These are phyloP conservation scores for Rhizopogon vulgaris DNA, from an alignment of 768 basidiomycete species.

Conservation along the genomic window DNA sequence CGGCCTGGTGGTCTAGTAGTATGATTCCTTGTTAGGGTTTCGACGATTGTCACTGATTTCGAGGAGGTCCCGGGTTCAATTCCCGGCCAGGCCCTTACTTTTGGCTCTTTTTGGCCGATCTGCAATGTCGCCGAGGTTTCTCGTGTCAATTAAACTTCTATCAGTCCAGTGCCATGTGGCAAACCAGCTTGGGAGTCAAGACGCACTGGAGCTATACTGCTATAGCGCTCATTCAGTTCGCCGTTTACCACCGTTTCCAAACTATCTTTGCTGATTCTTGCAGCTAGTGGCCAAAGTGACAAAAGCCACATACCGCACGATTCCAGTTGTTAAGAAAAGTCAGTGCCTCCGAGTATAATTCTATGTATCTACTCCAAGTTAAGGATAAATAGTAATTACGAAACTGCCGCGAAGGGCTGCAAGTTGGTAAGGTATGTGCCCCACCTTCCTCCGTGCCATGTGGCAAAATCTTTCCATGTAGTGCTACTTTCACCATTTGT, in stretches of 20 bases:
- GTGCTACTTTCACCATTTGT: slow-evolving; percentile 17
- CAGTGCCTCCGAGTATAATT: too few relatives aligned
- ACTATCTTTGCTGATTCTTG: too few relatives aligned
- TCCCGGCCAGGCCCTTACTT: slow-evolving; percentile 58
- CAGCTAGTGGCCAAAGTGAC: too few relatives aligned
- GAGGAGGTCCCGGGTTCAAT: slow-evolving; percentile 82
- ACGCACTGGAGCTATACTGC: too few relatives aligned
- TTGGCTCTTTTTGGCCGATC: background rate
- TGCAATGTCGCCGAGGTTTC: background rate
- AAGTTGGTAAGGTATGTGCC: slow-evolving; percentile 25
- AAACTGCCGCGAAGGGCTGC: slow-evolving; percentile 25
- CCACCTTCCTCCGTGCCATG: slow-evolving; percentile 37
- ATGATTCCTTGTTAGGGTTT: slow-evolving; percentile 35
- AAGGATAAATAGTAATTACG: background rate
- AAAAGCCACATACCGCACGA: too few relatives aligned
- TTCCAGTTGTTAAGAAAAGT: too few relatives aligned
- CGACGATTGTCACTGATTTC: slow-evolving; percentile 19
- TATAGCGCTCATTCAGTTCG: too few relatives aligned
- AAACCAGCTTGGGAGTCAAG: too few relatives aligned
- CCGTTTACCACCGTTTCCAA: too few relatives aligned
- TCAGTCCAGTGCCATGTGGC: too few relatives aligned
- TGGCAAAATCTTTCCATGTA: slow-evolving; percentile 27
- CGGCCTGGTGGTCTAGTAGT: slow-evolving; percentile 37
- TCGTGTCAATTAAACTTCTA: too few relatives aligned
- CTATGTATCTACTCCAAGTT: background rate